Conservation (phyloP, 2,329 filamentous ascomycete species). For the Colletotrichum caudatum region DNA sequence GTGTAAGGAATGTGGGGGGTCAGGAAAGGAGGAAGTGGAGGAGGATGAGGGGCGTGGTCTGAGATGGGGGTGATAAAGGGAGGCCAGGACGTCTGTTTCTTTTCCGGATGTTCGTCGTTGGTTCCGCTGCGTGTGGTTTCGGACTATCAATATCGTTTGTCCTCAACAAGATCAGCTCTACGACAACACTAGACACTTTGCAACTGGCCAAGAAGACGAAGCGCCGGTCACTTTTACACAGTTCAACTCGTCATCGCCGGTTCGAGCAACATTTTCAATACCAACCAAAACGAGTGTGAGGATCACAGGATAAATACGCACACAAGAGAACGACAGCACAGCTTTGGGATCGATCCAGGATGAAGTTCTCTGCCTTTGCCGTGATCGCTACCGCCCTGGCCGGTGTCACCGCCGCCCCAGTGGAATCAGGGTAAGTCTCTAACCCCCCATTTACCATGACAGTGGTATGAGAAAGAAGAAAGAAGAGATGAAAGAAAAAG, state of each 20-base stretch:
- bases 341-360: background rate
- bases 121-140: conserved; percentile 24
- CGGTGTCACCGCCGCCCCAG: conserved; percentile 25
- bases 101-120: background rate
- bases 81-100: background rate
- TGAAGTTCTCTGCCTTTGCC: conserved; percentile 35
- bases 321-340: background rate
- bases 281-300: background rate
- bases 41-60: background rate
- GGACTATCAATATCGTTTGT: conserved; percentile 13
- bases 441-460: no score
- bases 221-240: conserved; percentile 1
- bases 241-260: background rate
- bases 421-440: conserved; percentile 24
- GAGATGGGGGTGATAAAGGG: conserved; percentile 23
- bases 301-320: background rate
- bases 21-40: background rate
- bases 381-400: conserved; percentile 22
- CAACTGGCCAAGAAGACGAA: conserved; percentile 10
- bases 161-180: background rate
- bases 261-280: background rate
- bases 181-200: no score
- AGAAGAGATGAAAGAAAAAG: background rate
- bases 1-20: conserved; percentile 11
- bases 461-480: no score